Base-by-base conservation (phyloP, 2,329 filamentous ascomycete genomes). In the Sarocladiaceae sp. region DNA sequence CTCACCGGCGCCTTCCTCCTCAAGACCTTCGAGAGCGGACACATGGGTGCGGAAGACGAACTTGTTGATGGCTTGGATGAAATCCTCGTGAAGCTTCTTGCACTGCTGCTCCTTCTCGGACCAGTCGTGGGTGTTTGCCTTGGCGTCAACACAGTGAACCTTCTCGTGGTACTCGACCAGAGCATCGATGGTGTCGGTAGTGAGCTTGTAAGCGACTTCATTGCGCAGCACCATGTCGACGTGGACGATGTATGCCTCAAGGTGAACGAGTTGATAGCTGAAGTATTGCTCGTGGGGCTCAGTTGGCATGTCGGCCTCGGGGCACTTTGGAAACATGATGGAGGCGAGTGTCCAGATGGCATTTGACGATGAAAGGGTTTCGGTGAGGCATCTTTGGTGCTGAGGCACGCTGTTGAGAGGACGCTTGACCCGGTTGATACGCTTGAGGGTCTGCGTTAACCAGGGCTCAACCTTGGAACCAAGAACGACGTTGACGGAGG, bases 201-300 rank as follows among this genome's bases (percentile, higher is more conserved):
- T 97, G 64, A 99, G 82, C 81, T 99, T 99, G 82, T 92, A 97
- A 60, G 92, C 94, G 64, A 99, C 91, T 76, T 97, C 94, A 69
- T 96, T 94, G 71, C 92, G 88, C 64, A 95, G 84, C 55, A 99
- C 93, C 91, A 97, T 96, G 76, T 99, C 94, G 71, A 99, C 91
- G 71, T 97, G 93, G 56, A 99, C 94, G 62, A 97, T 93, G 70
- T 99, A 99, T 50, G 94, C 94, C 74, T 97, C 92, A 62, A 97
- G 77, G 68, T 97, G 90, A 65, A 97, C 77, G 66, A 97, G 82
- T 75, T 95, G 88, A 72, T 93, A 94, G 80, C 95, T 95, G 80
- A 88, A 90, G 57, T 97, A 75, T 57, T 88, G 89, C 72, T 97
- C 91, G 59, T 93, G 79, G 58, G 96, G 77, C 42, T 97, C 90